A percentile compares a stretch with the other conserved stretches of the same genome.
phyloP scores from a whole-genome alignment of 164 flowering plant genomes.

The Houttuynia cordata region DNA sequence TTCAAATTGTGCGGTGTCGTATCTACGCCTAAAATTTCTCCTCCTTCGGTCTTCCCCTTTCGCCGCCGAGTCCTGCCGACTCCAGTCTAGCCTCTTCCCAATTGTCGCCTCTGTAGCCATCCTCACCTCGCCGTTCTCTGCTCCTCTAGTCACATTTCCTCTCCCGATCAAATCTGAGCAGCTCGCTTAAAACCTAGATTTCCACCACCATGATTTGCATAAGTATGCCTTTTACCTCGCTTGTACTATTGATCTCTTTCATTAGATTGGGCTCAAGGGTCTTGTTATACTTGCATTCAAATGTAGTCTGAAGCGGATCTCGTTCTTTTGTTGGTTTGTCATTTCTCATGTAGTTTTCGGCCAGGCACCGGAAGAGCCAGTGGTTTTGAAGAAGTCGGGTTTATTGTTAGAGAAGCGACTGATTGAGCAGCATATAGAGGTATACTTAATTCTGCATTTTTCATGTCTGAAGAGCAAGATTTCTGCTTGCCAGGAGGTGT shows the following conservation, averaged over 20 bases:
- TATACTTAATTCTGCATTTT: slow-evolving; percentile 9
- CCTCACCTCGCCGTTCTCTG: not conserved
- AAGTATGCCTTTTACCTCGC: slow-evolving; percentile 6
- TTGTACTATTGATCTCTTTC: too few species aligned
- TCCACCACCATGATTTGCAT: slow-evolving; percentile 13
- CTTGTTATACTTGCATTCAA: too few species aligned
- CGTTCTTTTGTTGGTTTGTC: not conserved
- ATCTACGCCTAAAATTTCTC: too few species aligned
- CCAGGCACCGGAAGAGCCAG: slow-evolving; percentile 95
- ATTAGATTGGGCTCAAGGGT: too few species aligned
- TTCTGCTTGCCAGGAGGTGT: not conserved
- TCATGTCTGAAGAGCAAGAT: not conserved
- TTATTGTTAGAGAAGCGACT: slow-evolving; percentile 78
- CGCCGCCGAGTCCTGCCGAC: not conserved
- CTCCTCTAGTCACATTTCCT: not conserved
- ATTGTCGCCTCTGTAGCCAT: not conserved
- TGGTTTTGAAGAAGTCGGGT: slow-evolving; percentile 74
- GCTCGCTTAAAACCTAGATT: slow-evolving; percentile 10
- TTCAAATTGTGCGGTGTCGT: too few species aligned
- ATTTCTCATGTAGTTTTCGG: slow-evolving; percentile 68
- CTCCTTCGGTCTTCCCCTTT: too few species aligned
- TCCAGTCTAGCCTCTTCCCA: not conserved
- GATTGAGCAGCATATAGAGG: slow-evolving; percentile 73
- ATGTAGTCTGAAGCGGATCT: not conserved
- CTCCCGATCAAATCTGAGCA: not conserved